These are phyloP conservation scores for Tripidium arundinaceum DNA, from an alignment of 202 grass and related monocot genomes.

Conservation along the genomic window DNA sequence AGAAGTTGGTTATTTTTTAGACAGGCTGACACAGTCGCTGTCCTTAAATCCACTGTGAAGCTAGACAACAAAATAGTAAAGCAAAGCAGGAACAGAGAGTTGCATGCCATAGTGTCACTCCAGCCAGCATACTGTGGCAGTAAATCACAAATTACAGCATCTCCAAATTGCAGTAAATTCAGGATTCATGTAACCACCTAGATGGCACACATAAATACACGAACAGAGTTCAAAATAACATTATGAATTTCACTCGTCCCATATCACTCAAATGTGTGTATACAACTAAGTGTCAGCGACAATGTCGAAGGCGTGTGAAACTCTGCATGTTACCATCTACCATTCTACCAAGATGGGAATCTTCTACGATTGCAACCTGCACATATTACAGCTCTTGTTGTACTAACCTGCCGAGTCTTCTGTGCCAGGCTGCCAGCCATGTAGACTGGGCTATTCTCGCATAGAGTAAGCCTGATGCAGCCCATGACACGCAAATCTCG, in stretches of 20 bases:
- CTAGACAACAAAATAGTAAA: slow-evolving; percentile 30
- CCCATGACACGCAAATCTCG: slow-evolving; percentile 10
- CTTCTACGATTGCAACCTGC: neutral
- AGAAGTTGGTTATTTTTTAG: slow-evolving; percentile 46
- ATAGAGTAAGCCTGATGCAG: slow-evolving; percentile 1
- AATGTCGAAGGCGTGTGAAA: neutral
- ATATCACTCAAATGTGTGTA: neutral
- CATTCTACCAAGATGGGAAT: neutral
- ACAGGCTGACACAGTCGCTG: slow-evolving; percentile 36
- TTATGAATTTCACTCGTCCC: neutral
- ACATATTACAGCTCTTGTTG: slow-evolving; percentile 1
- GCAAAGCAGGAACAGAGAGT: slow-evolving; percentile 18
- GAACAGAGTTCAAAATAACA: neutral
- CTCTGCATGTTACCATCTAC: neutral
- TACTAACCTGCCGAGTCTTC: neutral
- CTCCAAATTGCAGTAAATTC: neutral
- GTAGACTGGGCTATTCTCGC: neutral
- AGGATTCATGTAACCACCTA: neutral
- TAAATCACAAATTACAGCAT: slow-evolving; percentile 17
- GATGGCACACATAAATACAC: neutral
- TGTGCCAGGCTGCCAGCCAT: neutral
- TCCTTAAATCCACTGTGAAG: slow-evolving; percentile 39
- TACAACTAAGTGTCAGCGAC: neutral
- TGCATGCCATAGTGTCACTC: slow-evolving; percentile 19
- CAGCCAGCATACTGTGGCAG: too few relatives aligned